Conservation (phyloP, 2,329 filamentous ascomycete genomes). For the Fusarium sp. region DNA sequence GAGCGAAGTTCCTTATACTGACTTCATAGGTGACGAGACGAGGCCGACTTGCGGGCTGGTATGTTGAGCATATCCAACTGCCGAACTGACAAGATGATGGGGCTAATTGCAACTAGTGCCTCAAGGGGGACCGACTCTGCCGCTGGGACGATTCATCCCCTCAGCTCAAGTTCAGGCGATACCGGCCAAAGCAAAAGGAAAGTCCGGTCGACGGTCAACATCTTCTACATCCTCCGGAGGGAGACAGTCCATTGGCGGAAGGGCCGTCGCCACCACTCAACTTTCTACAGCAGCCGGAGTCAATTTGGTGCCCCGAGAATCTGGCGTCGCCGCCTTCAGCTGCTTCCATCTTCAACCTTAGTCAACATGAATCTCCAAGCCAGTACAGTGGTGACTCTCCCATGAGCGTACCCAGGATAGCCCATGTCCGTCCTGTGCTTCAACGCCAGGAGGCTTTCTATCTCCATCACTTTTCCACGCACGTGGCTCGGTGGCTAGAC, state of each 20-base stretch:
- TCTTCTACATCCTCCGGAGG: background rate
- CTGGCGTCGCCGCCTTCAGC: background rate
- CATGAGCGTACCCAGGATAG: background rate
- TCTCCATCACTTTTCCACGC: constrained; percentile 16
- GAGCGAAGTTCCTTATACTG: background rate
- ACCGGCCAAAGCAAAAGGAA: background rate
- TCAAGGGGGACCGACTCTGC: background rate
- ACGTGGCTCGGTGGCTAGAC: constrained; percentile 29
- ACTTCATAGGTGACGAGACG: background rate
- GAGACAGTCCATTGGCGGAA: background rate
- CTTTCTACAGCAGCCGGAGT: background rate
- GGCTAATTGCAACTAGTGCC: background rate
- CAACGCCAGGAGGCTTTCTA: constrained; percentile 18
- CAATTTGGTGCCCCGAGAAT: background rate
- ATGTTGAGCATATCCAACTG: background rate
- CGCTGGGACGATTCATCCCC: background rate
- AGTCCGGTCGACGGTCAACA: background rate
- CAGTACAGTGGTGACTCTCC: background rate
- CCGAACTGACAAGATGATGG: background rate
- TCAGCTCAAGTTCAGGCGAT: background rate
- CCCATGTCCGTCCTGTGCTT: background rate
- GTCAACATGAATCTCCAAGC: background rate
- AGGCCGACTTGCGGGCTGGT: background rate
- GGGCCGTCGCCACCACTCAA: background rate
- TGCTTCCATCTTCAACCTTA: background rate